Evolutionary conservation across 2,329 filamentous ascomycete species (phyloP).

Genomic region (Neophaeococcomyces aloes): DNA sequence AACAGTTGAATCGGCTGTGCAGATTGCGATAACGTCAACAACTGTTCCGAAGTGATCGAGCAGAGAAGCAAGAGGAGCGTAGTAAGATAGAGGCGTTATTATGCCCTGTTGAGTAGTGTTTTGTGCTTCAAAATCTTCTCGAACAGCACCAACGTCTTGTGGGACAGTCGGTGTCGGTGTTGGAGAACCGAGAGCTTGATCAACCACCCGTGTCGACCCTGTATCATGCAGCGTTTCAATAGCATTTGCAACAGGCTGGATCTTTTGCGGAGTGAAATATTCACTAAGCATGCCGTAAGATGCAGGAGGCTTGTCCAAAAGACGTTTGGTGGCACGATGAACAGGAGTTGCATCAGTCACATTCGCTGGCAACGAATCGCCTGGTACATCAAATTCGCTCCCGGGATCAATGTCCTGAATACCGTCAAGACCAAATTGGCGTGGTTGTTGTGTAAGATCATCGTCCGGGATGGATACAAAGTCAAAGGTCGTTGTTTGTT

Average conservation of each 20-base stretch:
- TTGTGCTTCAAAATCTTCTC: neutral
- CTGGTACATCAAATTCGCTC: neutral
- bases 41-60: slow-evolving; percentile 31
- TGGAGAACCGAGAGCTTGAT: neutral
- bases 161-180: neutral
- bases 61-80: slow-evolving; percentile 33
- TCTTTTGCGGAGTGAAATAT: slow-evolving; percentile 15
- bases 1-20: slow-evolving; percentile 23
- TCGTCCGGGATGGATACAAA: neutral
- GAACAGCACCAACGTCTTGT: neutral
- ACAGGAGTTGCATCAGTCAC: neutral
- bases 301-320: slow-evolving; percentile 12
- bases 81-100: slow-evolving; percentile 35
- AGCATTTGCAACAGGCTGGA: slow-evolving; percentile 3
- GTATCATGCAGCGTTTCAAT: neutral
- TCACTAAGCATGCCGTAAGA: slow-evolving; percentile 16
- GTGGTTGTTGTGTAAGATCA: neutral
- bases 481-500: neutral
- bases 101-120: slow-evolving; percentile 20
- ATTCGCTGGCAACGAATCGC: neutral
- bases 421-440: neutral
- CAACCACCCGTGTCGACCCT: neutral
- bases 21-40: slow-evolving; percentile 35
- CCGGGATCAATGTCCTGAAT: neutral
- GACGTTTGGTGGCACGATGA: slow-evolving; percentile 14